A percentile compares a stretch with the other conserved stretches of the same genome.
phyloP scores from a whole-genome alignment of 108 stramenopile genomes.

The Schizochytrium sp. region DNA sequence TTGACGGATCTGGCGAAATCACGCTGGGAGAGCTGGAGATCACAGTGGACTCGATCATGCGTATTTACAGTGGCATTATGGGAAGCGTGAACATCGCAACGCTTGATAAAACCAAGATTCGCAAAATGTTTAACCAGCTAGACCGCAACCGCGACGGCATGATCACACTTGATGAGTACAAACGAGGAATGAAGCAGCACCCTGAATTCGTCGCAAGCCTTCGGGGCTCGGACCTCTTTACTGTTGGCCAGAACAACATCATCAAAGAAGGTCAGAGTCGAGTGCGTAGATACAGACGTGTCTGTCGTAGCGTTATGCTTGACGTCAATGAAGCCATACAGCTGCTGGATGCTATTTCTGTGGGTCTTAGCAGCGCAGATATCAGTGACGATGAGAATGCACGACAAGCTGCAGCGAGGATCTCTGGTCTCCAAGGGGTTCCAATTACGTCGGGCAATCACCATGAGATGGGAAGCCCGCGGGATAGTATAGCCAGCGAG shows the following conservation, averaged over 20 bases:
- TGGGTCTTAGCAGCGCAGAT: neutral
- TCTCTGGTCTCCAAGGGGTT: neutral
- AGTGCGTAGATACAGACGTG: slow-evolving; percentile 8
- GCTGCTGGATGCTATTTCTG: slow-evolving; percentile 18
- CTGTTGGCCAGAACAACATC: slow-evolving; percentile 36
- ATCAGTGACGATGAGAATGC: neutral
- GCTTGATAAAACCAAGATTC: slow-evolving; percentile 14
- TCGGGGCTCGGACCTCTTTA: slow-evolving; percentile 37
- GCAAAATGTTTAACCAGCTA: slow-evolving; percentile 59
- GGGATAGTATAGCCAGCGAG: neutral
- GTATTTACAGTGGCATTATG: slow-evolving; percentile 53
- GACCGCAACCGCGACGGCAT: slow-evolving; percentile 44
- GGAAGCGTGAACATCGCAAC: slow-evolving; percentile 50
- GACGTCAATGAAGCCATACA: slow-evolving; percentile 32
- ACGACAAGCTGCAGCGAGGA: neutral
- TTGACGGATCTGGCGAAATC: slow-evolving; percentile 54
- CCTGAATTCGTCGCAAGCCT: slow-evolving; percentile 54
- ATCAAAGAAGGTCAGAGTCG: slow-evolving; percentile 28
- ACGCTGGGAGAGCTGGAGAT: slow-evolving; percentile 49
- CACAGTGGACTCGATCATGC: slow-evolving; percentile 56
- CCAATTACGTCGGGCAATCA: neutral
- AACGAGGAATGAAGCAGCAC: slow-evolving; percentile 58
- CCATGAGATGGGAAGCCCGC: neutral
- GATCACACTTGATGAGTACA: slow-evolving; percentile 58
- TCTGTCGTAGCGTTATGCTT: slow-evolving; percentile 15